phyloP scores from a whole-genome alignment of 768 basidiomycete species.

The Mrakia frigida region DNA sequence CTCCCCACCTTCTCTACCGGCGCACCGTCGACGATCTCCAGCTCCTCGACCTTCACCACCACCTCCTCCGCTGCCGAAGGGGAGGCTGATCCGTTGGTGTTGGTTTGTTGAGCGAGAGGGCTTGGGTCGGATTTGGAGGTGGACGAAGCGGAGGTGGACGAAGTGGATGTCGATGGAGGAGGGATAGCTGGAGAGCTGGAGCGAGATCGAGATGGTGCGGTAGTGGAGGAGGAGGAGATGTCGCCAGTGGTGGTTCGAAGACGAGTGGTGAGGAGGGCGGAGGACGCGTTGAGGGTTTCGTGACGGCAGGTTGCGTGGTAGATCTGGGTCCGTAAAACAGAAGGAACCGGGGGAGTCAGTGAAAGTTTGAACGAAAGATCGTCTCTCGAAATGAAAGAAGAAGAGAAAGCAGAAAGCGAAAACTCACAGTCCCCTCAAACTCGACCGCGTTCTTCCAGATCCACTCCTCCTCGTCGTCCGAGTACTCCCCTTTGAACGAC shows the following conservation, averaged over 20 bases:
- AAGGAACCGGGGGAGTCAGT: not conserved
- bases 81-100: not conserved
- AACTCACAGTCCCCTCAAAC: constrained; percentile 25
- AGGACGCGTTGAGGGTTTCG: constrained; percentile 4
- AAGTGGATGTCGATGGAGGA: not conserved
- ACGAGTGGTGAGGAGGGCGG: not conserved
- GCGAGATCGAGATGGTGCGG: not conserved
- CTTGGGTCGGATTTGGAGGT: too few species aligned
- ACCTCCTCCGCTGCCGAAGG: too few species aligned
- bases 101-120: too few species aligned
- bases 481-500: constrained; percentile 50
- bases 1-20: not conserved
- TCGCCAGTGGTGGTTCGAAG: not conserved
- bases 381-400: not conserved
- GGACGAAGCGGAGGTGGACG: not conserved
- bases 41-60: not conserved
- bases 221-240: not conserved
- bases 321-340: not conserved
- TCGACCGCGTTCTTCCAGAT: constrained; percentile 32
- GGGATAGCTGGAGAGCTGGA: not conserved
- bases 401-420: not conserved
- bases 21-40: not conserved
- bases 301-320: constrained; percentile 27
- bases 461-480: constrained; percentile 33
- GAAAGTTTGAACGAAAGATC: too few species aligned